phyloP scores from a whole-genome alignment of 768 basidiomycete genomes.

The Macrolepiota albuminosa region DNA sequence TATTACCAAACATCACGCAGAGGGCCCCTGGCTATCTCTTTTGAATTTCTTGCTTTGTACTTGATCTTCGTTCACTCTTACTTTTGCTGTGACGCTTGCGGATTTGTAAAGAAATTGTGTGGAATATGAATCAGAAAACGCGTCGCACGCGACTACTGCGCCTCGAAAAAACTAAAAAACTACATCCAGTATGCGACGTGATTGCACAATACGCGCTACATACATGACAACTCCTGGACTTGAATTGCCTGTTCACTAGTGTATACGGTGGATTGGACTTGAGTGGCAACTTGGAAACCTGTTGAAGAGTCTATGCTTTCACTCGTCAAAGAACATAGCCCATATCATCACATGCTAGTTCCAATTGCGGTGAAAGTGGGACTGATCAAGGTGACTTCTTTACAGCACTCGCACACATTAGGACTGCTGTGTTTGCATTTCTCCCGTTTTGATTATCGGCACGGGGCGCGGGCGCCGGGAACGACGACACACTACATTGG shows the following conservation, averaged over 20 bases:
- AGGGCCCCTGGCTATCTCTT: not conserved
- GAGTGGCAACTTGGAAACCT: not conserved
- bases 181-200: not conserved
- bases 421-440: not conserved
- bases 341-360: not conserved
- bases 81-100: not conserved
- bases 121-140: no score
- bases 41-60: not conserved
- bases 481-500: no score
- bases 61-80: not conserved
- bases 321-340: not conserved
- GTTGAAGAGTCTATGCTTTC: not conserved
- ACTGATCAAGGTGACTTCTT: not conserved
- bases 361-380: not conserved
- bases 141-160: no score
- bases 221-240: no score
- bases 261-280: not conserved
- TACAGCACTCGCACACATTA: not conserved
- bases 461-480: no score
- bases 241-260: no score
- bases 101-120: not conserved
- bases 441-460: not conserved
- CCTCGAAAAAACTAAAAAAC: no score
- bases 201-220: not conserved
- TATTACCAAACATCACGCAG: slow-evolving; percentile 8